Evolutionary conservation across 164 flowering plant species (phyloP).

Genomic region (Piper longum): DNA sequence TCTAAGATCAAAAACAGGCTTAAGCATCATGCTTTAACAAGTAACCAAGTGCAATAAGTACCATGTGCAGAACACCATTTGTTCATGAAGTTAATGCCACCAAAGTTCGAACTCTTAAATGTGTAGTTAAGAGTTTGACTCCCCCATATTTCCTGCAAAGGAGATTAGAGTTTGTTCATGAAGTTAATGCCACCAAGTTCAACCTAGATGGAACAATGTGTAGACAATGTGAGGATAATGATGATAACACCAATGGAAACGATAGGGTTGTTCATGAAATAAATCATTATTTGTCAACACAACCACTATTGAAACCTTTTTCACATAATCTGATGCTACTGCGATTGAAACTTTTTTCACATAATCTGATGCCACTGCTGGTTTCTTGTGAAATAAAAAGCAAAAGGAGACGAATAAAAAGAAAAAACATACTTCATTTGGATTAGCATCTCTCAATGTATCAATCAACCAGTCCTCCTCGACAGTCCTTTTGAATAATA

Average conservation of each 20-base stretch:
- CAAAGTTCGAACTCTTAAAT: too few relatives aligned
- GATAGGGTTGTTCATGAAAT: background rate
- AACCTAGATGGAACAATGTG: background rate
- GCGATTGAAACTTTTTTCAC: background rate
- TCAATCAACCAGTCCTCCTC: constrained; percentile 82
- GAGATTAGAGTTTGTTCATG: too few relatives aligned
- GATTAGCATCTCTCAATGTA: constrained; percentile 54
- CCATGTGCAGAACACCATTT: background rate
- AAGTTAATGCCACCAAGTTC: too few relatives aligned
- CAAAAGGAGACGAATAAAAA: background rate
- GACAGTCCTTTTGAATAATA: constrained; percentile 63
- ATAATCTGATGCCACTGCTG: background rate
- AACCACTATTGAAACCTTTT: background rate
- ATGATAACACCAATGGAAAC: background rate
- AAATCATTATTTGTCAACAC: background rate
- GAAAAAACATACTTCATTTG: constrained; percentile 45
- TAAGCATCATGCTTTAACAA: too few relatives aligned
- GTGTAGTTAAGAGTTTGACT: too few relatives aligned
- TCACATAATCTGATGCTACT: background rate
- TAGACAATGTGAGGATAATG: background rate
- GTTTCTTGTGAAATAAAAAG: background rate
- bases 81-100: too few relatives aligned
- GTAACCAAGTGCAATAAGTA: too few relatives aligned
- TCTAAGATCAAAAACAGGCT: too few relatives aligned
- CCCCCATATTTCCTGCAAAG: too few relatives aligned